Percentiles rank a stretch among this genome's conserved stretches.
Conservation (phyloP, 2,329 filamentous ascomycete genomes). For the Sporothrix inflata region DNA sequence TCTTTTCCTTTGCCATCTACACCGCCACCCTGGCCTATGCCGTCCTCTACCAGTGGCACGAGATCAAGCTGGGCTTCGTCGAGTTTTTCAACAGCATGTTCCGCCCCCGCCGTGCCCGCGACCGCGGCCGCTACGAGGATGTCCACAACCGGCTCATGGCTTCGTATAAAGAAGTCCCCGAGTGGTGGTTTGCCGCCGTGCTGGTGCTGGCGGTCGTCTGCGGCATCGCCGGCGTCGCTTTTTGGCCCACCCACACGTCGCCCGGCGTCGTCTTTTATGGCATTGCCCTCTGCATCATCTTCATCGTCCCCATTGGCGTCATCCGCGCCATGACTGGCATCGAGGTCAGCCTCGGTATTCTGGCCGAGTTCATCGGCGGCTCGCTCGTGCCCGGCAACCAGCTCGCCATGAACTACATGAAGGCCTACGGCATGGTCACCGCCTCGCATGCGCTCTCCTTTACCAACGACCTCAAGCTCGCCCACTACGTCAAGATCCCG, state of each 20-base stretch:
- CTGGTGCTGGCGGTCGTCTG: constrained; percentile 50
- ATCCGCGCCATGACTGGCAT: constrained; percentile 58
- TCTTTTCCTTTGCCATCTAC: constrained; percentile 60
- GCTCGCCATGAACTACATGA: constrained; percentile 59
- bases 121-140: constrained; percentile 37
- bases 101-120: not conserved
- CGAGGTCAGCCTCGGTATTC: constrained; percentile 55
- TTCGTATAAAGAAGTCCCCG: constrained; percentile 53
- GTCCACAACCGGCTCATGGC: constrained; percentile 54
- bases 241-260: constrained; percentile 55
- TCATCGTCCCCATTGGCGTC: constrained; percentile 57
- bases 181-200: constrained; percentile 57
- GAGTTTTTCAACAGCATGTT: constrained; percentile 25
- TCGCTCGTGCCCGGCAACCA: constrained; percentile 55
- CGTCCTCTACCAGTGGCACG: constrained; percentile 45
- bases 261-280: constrained; percentile 57
- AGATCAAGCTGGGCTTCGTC: constrained; percentile 30
- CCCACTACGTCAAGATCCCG: constrained; percentile 41
- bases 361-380: constrained; percentile 58
- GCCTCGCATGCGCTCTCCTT: constrained; percentile 35
- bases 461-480: constrained; percentile 39
- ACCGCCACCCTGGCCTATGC: constrained; percentile 56
- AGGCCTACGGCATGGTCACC: constrained; percentile 39
- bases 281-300: constrained; percentile 52
- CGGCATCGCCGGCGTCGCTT: constrained; percentile 52